A percentile compares a stretch with the other conserved stretches of the same genome.
phyloP scores from a whole-genome alignment of 805 yeast species.

The Candida chilensis region DNA sequence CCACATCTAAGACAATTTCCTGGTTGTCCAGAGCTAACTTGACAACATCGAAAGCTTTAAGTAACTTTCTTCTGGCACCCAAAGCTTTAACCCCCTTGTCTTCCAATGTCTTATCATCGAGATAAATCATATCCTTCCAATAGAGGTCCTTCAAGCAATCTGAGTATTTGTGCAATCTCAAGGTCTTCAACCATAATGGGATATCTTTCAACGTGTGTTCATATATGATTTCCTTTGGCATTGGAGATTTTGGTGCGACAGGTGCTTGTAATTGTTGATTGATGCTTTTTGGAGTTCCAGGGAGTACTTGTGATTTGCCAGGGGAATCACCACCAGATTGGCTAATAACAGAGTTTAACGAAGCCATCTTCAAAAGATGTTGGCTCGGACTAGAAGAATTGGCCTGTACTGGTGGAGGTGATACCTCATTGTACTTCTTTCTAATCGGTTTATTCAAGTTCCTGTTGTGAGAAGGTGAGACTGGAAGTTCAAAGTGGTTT shows the following conservation, averaged over 20 bases:
- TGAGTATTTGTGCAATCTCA: conserved; percentile 91
- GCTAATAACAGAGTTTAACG: background rate
- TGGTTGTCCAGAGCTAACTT: conserved; percentile 49
- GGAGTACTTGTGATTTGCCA: background rate
- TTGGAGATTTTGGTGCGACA: conserved; percentile 22
- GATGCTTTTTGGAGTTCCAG: conserved; percentile 2
- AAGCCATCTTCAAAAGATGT: conserved; percentile 2
- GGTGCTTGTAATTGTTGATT: background rate
- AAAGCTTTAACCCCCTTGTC: conserved; percentile 82
- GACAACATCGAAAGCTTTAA: conserved; percentile 86
- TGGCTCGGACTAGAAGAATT: no score
- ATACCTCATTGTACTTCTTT: no score
- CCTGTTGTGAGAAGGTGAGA: no score
- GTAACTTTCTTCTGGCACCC: conserved; percentile 90
- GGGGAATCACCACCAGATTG: background rate
- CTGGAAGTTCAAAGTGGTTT: no score
- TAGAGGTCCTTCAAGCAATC: conserved; percentile 63
- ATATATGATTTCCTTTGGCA: conserved; percentile 42
- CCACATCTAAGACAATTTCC: no score
- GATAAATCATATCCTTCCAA: conserved; percentile 73
- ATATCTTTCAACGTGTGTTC: conserved; percentile 59
- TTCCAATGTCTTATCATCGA: conserved; percentile 62
- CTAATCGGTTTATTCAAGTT: no score
- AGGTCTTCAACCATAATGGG: conserved; percentile 86
- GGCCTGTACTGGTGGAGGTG: no score